phyloP scores from a whole-genome alignment of 176 grass and related monocot genomes.

The Dactylis glomerata region DNA sequence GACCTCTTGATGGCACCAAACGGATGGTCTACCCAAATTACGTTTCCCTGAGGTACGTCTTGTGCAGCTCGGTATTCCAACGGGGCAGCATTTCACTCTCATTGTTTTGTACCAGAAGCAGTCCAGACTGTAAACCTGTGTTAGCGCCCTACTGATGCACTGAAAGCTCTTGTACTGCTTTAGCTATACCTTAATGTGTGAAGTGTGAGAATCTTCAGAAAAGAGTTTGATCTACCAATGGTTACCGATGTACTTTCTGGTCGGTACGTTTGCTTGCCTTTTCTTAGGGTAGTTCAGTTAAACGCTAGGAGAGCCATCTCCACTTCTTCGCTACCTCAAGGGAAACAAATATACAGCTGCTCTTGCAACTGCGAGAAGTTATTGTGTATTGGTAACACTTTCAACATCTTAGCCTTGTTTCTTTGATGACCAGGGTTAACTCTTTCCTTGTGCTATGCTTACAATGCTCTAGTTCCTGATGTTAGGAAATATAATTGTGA shows the following conservation, averaged over 20 bases:
- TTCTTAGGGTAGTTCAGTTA: not conserved
- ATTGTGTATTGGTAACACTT: conserved; percentile 1
- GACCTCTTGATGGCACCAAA: conserved; percentile 14
- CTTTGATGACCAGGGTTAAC: not conserved
- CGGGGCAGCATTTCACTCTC: conserved; percentile 5
- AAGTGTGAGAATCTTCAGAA: not conserved
- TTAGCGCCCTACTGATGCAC: conserved; percentile 6
- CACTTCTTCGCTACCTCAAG: not conserved
- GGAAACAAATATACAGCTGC: not conserved
- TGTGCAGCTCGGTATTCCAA: not conserved
- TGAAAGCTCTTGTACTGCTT: not conserved
- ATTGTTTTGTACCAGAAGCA: not conserved
- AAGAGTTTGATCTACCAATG: not conserved
- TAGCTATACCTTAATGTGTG: not conserved
- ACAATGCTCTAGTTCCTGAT: not conserved
- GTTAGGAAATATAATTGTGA: not conserved
- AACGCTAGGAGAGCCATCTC: not conserved
- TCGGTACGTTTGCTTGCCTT: no score
- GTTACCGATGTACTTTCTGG: no score
- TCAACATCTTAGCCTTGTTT: not conserved
- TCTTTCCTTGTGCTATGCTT: not conserved
- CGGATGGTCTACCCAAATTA: not conserved
- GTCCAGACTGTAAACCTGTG: conserved; percentile 21
- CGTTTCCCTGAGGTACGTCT: conserved; percentile 21
- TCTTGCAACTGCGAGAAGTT: not conserved